These are phyloP conservation scores for Pleurotus salmoneostramineus DNA, from an alignment of 768 basidiomycete genomes.

Conservation along the genomic window DNA sequence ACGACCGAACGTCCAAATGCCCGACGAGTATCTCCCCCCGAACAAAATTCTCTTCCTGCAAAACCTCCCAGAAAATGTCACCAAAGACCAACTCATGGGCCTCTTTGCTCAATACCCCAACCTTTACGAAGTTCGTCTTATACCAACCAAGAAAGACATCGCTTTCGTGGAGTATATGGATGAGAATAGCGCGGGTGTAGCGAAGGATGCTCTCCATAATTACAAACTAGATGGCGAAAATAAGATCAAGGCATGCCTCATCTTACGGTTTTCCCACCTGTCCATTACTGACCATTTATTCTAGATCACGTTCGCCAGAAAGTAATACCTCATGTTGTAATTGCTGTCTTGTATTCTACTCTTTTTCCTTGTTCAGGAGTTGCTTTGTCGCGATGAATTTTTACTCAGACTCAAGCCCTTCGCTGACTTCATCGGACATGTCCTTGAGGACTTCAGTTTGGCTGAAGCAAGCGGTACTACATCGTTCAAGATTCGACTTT, in stretches of 20 bases:
- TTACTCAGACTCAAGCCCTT: no score
- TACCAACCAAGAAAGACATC: conserved; percentile 95
- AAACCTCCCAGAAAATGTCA: conserved; percentile 90
- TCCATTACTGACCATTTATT: conserved; percentile 10
- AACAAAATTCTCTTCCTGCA: conserved; percentile 99
- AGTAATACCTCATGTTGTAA: conserved; percentile 24
- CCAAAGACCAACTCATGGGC: conserved; percentile 86
- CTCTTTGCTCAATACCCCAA: conserved; percentile 96
- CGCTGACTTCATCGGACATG: no score
- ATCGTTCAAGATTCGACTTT: background rate
- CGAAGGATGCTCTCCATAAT: conserved; percentile 96
- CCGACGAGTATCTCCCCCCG: conserved; percentile 98
- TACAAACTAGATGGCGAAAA: conserved; percentile 96
- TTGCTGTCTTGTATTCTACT: no score
- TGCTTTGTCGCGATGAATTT: no score
- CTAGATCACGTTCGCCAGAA: conserved; percentile 74
- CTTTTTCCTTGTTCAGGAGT: no score
- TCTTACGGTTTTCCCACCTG: background rate
- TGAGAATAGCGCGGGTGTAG: conserved; percentile 85
- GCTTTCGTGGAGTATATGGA: conserved; percentile 98
- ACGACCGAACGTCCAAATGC: conserved; percentile 91
- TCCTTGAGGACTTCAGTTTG: no score
- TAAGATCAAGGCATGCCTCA: conserved; percentile 88
- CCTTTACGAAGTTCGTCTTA: conserved; percentile 95
- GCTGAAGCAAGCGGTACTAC: no score